Evolutionary conservation across 345 rosid species (phyloP).

Genomic region (Syzygium aqueum): DNA sequence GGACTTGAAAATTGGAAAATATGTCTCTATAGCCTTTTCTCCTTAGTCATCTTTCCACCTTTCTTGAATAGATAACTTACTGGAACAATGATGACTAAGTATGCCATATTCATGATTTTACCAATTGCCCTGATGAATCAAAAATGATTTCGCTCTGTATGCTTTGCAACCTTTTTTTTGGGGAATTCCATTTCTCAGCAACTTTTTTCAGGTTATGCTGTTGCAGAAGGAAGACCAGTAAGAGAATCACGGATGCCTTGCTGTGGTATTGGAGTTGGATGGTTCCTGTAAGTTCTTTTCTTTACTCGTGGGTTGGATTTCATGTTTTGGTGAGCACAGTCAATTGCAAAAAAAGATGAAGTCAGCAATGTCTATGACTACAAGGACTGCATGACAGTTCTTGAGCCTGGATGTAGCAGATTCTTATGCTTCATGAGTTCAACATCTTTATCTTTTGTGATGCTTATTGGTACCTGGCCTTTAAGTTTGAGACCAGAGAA

Average conservation of each 20-base stretch:
- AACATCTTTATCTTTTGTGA: not conserved
- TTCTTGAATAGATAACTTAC: not conserved
- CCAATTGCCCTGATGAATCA: not conserved
- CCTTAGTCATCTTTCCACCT: not conserved
- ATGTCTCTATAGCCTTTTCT: not conserved
- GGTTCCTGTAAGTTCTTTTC: conserved; percentile 68
- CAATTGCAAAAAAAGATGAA: not conserved
- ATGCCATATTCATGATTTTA: not conserved
- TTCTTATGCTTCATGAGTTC: not conserved
- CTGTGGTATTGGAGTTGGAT: conserved; percentile 81
- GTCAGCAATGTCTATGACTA: not conserved
- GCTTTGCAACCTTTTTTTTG: not conserved
- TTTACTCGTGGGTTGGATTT: not conserved
- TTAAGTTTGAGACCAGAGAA: not conserved
- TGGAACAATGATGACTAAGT: not conserved
- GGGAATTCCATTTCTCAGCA: not conserved
- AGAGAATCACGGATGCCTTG: conserved; percentile 68
- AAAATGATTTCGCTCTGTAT: not conserved
- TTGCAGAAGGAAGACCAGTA: conserved; percentile 83
- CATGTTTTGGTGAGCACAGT: not conserved
- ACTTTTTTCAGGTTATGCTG: conserved; percentile 51
- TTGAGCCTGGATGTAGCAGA: not conserved
- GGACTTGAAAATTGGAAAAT: not conserved
- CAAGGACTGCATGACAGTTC: not conserved
- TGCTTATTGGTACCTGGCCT: not conserved